Conservation (phyloP, 73 alveolate species). For the Strombidium stylifer region DNA sequence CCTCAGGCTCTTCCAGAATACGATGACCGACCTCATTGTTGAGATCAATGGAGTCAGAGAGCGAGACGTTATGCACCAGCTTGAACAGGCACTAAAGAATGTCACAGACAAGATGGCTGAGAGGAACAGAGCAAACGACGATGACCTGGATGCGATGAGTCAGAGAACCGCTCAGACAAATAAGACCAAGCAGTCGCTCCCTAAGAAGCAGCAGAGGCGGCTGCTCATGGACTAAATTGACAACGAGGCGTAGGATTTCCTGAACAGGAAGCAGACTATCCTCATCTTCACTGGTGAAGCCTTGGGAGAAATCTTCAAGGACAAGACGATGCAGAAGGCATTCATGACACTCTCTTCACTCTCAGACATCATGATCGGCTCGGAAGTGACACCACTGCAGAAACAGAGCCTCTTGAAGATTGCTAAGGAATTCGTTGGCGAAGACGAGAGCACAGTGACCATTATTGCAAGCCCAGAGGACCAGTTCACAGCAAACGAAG, state of each 20-base stretch:
- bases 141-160: background rate
- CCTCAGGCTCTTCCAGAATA: background rate
- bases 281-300: conserved; percentile 34
- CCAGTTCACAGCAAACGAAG: conserved; percentile 23
- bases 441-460: background rate
- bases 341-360: conserved; percentile 34
- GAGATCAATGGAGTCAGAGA: conserved; percentile 15
- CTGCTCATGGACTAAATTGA: background rate
- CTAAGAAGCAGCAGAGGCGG: background rate
- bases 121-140: background rate
- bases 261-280: background rate
- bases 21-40: background rate
- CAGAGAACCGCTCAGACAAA: background rate
- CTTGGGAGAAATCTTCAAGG: conserved; percentile 30
- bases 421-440: conserved; percentile 4
- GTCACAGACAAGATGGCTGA: too few species aligned
- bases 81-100: too few species aligned
- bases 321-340: conserved; percentile 22
- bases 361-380: conserved; percentile 44
- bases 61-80: conserved; percentile 15
- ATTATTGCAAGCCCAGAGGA: conserved; percentile 20
- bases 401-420: background rate
- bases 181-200: background rate
- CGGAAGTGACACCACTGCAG: conserved; percentile 18
- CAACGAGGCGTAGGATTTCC: background rate